Evolutionary conservation across 768 basidiomycete species (phyloP).

Genomic region (Phylloporus scabripes): DNA sequence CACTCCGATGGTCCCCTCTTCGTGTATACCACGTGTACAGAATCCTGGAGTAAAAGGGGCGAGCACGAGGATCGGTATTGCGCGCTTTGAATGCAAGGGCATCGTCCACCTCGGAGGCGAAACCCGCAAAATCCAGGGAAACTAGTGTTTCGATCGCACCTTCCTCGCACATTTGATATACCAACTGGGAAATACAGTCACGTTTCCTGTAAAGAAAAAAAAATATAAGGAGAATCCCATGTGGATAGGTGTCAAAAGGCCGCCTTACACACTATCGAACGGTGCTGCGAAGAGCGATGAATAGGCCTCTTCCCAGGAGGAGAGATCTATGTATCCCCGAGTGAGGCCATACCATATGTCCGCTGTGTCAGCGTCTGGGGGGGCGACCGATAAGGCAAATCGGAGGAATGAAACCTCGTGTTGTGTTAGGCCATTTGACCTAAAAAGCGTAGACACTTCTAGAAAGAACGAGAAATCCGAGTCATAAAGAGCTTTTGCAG

Average conservation of each 20-base stretch:
- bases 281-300: slow-evolving; percentile 68
- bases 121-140: slow-evolving; percentile 76
- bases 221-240: slow-evolving; percentile 5
- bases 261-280: slow-evolving; percentile 70
- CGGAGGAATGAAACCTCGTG: slow-evolving; percentile 73
- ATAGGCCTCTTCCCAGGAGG: slow-evolving; percentile 85
- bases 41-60: slow-evolving; percentile 84
- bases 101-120: slow-evolving; percentile 83
- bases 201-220: slow-evolving; percentile 70
- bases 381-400: slow-evolving; percentile 70
- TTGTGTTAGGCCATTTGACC: slow-evolving; percentile 44
- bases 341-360: slow-evolving; percentile 79
- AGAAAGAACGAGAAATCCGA: slow-evolving; percentile 72
- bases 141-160: slow-evolving; percentile 74
- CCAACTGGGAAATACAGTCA: slow-evolving; percentile 75
- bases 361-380: slow-evolving; percentile 47
- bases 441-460: slow-evolving; percentile 74
- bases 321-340: slow-evolving; percentile 67
- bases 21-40: slow-evolving; percentile 92
- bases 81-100: slow-evolving; percentile 89
- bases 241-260: slow-evolving; percentile 4
- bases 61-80: slow-evolving; percentile 82
- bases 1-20: slow-evolving; percentile 86
- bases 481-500: slow-evolving; percentile 48
- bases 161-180: slow-evolving; percentile 91